phyloP scores from a whole-genome alignment of 805 yeast genomes.

The Zygoascus flipseniorum region DNA sequence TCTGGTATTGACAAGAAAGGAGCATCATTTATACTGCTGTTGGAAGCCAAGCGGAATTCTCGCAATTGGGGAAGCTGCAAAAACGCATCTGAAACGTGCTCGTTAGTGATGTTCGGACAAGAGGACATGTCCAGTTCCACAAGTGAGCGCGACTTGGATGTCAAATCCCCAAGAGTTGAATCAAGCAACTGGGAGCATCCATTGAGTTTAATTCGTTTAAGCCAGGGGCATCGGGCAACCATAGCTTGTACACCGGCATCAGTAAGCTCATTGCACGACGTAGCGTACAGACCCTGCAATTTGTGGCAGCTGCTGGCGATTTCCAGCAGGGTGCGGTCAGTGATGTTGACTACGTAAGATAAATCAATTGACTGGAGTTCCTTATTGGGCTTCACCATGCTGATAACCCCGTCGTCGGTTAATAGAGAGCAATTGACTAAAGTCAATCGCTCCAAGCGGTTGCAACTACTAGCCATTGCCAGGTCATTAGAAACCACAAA shows the following conservation, averaged over 20 bases:
- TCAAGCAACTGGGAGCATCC: slow-evolving; percentile 63
- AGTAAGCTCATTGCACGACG: slow-evolving; percentile 67
- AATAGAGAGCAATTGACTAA: slow-evolving; percentile 69
- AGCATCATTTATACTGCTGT: slow-evolving; percentile 58
- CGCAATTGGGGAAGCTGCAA: slow-evolving; percentile 60
- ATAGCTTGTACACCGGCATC: slow-evolving; percentile 54
- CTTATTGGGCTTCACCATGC: slow-evolving; percentile 54
- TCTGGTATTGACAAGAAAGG: slow-evolving; percentile 49
- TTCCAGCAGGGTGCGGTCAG: slow-evolving; percentile 62
- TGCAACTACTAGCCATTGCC: slow-evolving; percentile 50
- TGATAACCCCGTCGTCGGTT: slow-evolving; percentile 51
- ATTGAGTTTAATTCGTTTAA: slow-evolving; percentile 76
- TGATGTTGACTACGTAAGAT: slow-evolving; percentile 61
- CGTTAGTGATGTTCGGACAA: slow-evolving; percentile 65
- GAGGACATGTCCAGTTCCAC: slow-evolving; percentile 87
- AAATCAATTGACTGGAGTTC: slow-evolving; percentile 79
- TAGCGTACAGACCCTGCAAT: slow-evolving; percentile 84
- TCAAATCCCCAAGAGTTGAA: slow-evolving; percentile 48
- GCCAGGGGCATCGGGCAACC: slow-evolving; percentile 55
- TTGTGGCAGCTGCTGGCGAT: slow-evolving; percentile 65
- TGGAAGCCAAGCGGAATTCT: slow-evolving; percentile 75
- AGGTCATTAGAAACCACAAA: slow-evolving; percentile 58
- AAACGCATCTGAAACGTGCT: slow-evolving; percentile 49
- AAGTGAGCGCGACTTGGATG: slow-evolving; percentile 63
- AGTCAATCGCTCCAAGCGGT: slow-evolving; percentile 75